Evolutionary conservation across 148 eudicot genomes (phyloP).

Genomic region (Polygonum aviculare): DNA sequence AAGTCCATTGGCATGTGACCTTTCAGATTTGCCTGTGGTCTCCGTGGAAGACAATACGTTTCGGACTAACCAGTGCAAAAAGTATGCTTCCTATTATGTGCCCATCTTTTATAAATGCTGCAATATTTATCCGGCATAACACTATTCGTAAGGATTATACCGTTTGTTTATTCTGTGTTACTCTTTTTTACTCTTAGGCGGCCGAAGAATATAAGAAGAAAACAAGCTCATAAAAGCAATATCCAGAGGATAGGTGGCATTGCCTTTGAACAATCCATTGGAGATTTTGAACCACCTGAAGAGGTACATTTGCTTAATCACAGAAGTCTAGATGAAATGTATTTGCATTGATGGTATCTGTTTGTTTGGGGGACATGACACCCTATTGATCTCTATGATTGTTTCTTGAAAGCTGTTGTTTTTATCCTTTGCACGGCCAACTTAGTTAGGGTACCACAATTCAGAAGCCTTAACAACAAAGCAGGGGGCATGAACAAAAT

Average conservation of each 20-base stretch:
- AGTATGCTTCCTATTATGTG: not conserved
- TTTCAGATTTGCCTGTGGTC: constrained; percentile 6
- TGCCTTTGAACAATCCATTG: not conserved
- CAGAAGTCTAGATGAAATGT: not conserved
- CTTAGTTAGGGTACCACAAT: not conserved
- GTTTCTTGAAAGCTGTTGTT: not conserved
- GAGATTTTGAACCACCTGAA: not conserved
- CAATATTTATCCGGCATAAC: not conserved
- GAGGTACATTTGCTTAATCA: constrained; percentile 1
- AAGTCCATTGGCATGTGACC: constrained; percentile 12
- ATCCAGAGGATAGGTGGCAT: not conserved
- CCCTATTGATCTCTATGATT: not conserved
- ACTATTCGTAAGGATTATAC: not conserved
- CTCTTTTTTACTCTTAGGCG: not conserved
- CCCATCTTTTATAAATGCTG: not conserved
- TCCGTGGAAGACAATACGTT: constrained; percentile 1
- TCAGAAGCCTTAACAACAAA: not conserved
- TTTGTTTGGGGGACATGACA: not conserved
- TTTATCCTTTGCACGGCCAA: constrained; percentile 2
- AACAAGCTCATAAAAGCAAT: not conserved
- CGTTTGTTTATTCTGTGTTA: not conserved
- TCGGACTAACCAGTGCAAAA: not conserved
- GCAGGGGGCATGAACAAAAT: not conserved
- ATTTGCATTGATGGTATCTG: not conserved
- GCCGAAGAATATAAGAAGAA: constrained; percentile 3